These are phyloP conservation scores for Butyriboletus pseudospeciosus DNA, from an alignment of 1,284 basidiomycete genomes.

Conservation along the genomic window DNA sequence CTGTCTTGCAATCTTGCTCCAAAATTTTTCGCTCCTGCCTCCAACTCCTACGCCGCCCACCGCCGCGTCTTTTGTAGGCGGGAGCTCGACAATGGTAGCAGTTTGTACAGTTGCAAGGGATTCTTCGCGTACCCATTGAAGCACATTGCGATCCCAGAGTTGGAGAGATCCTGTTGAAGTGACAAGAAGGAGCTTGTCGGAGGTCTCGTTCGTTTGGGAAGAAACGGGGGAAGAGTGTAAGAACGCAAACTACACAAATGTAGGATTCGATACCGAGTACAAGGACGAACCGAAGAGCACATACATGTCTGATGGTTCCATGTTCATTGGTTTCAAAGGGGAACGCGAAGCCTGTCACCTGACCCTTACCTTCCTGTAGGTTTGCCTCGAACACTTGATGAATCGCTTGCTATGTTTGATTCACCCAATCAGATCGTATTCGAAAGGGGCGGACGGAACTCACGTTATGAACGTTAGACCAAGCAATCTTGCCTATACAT, in stretches of 20 bases:
- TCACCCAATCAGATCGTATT: background rate
- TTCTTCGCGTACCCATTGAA: slow-evolving; percentile 83
- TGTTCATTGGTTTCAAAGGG: slow-evolving; percentile 68
- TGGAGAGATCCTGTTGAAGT: slow-evolving; percentile 80
- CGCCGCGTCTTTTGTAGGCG: slow-evolving; percentile 43
- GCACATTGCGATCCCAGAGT: slow-evolving; percentile 60
- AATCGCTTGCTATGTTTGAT: slow-evolving; percentile 39
- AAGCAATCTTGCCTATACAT: slow-evolving; percentile 70
- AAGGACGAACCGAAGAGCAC: slow-evolving; percentile 21
- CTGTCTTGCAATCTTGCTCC: slow-evolving; percentile 57
- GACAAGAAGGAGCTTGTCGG: slow-evolving; percentile 52
- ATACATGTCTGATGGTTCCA: slow-evolving; percentile 69
- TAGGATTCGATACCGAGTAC: background rate
- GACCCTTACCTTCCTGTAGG: slow-evolving; percentile 51
- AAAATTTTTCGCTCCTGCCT: slow-evolving; percentile 45
- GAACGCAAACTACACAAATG: slow-evolving; percentile 47
- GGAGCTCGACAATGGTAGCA: slow-evolving; percentile 75
- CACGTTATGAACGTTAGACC: slow-evolving; percentile 60
- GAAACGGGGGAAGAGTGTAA: slow-evolving; percentile 40
- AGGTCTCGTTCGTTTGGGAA: slow-evolving; percentile 34
- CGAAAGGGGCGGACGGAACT: slow-evolving; percentile 24
- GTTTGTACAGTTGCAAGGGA: slow-evolving; percentile 62
- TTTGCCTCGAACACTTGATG: slow-evolving; percentile 60
- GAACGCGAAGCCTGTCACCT: slow-evolving; percentile 62
- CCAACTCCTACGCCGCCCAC: slow-evolving; percentile 1